These are phyloP conservation scores for Ilex paraguariensis DNA, from an alignment of 305 asterid species.

Conservation along the genomic window DNA sequence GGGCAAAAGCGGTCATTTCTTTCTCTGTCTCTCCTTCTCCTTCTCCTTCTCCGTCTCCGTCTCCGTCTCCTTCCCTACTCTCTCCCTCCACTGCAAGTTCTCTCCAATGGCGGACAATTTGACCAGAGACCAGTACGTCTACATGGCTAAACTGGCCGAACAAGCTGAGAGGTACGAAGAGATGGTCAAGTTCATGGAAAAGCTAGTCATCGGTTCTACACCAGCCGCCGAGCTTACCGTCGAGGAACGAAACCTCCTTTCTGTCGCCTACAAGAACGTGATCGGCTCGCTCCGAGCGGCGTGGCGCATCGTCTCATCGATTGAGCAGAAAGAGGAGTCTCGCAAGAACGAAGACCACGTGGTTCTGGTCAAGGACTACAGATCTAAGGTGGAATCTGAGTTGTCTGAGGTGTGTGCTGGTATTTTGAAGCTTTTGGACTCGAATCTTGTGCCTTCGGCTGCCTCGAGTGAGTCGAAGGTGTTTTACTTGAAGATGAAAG, in stretches of 20 bases:
- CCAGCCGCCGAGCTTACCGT: constrained; percentile 37
- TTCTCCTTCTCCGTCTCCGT: neutral
- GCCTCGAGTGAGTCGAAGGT: constrained; percentile 36
- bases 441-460: constrained; percentile 41
- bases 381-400: constrained; percentile 42
- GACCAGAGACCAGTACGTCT: constrained; percentile 37
- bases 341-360: constrained; percentile 47
- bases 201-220: constrained; percentile 30
- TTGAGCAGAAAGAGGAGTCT: constrained; percentile 48
- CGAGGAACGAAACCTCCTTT: constrained; percentile 45
- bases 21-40: neutral
- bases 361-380: constrained; percentile 32
- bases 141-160: constrained; percentile 44
- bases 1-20: neutral
- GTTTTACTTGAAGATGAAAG: constrained; percentile 48
- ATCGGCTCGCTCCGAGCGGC: constrained; percentile 50
- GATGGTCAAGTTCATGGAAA: constrained; percentile 48
- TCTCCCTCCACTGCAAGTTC: constrained; percentile 11
- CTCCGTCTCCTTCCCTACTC: neutral
- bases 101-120: constrained; percentile 17
- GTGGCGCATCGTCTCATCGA: constrained; percentile 46
- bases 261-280: constrained; percentile 50
- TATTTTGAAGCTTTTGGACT: constrained; percentile 33
- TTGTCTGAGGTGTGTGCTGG: constrained; percentile 32
- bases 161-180: constrained; percentile 52